Evolutionary conservation across 2,329 filamentous ascomycete genomes (phyloP), one percentile per base, ranked within the genome.

Genomic region (Trichoderma sp.): DNA sequence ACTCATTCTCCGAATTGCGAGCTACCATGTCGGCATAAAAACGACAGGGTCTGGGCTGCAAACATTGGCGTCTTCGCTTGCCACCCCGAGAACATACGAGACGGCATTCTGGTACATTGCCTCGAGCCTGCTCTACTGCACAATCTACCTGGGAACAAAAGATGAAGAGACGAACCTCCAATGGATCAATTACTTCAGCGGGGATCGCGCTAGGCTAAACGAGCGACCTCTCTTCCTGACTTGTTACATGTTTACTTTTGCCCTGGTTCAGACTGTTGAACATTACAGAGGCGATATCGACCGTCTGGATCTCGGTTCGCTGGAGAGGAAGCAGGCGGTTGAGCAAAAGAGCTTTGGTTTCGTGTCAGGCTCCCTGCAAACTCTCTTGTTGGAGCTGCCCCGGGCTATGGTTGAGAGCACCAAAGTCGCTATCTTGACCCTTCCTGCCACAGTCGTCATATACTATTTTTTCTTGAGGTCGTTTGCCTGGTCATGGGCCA

Each of bases 171-270:
- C 87, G 64, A 89, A 90, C 71, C 83, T 97, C 66, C 86, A 87
- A 72, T 92, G 91, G 87, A 89, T 97, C 73, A 91, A 91, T 67
- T 86, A 88, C 73, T 88, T 87, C 79, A 89, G 83, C 71, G 89
- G 86, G 73, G 92, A 96, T 77, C 87, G 94, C 43, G 86, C 91
- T 24, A 86, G 89, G 64, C 81, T 97, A 70, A 98, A 98, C 77
- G 95, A 98, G 83, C 88, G 92, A 72, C 91, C 93, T 0, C 86
- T 98, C 31, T 96, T 94, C 77, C 83, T 97, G 62, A 89, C 92
- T 40, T 87, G 86, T 70, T 89, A 92, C 75, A 87, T 96, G 72
- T 76, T 90, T 3, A 79, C 89, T 0, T 84, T 96, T 55, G 92
- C 92, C 4, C 70, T 92, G 11, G 80, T 86, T n/a, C 92, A 97